Conservation (phyloP, 2,329 filamentous ascomycete species). For the Mariannaea sp. region DNA sequence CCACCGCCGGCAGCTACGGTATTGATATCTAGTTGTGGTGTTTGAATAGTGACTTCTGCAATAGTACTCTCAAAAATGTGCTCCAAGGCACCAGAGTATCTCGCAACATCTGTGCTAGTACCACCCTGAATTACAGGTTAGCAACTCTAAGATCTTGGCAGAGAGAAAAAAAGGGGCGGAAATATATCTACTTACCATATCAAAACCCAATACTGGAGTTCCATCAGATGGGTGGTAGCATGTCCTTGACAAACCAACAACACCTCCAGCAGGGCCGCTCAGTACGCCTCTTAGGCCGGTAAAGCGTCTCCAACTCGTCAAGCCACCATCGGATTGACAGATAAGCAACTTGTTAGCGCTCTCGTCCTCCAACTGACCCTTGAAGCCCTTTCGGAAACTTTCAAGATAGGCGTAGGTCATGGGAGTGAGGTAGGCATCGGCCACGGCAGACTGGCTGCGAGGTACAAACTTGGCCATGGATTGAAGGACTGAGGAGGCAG, state of each 20-base stretch:
- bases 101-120: constrained; percentile 72
- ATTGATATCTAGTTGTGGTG: constrained; percentile 75
- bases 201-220: constrained; percentile 36
- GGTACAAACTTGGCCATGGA: constrained; percentile 53
- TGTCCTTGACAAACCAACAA: constrained; percentile 35
- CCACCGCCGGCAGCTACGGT: constrained; percentile 64
- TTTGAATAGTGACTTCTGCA: constrained; percentile 72
- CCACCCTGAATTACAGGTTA: constrained; percentile 43
- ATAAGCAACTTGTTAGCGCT: constrained; percentile 40
- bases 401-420: constrained; percentile 46
- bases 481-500: constrained; percentile 44
- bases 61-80: constrained; percentile 75
- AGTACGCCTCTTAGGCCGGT: constrained; percentile 35
- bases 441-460: constrained; percentile 49
- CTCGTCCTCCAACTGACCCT: constrained; percentile 33
- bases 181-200: constrained; percentile 24
- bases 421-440: constrained; percentile 51
- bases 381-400: constrained; percentile 38
- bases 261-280: constrained; percentile 38
- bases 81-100: constrained; percentile 71
- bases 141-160: not conserved
- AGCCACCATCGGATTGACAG: constrained; percentile 36
- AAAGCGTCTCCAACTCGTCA: constrained; percentile 38
- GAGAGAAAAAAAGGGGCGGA: too few relatives aligned
- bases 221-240: constrained; percentile 34